Conservation (phyloP, 768 basidiomycete genomes). For the Fomitopsis serialis region DNA sequence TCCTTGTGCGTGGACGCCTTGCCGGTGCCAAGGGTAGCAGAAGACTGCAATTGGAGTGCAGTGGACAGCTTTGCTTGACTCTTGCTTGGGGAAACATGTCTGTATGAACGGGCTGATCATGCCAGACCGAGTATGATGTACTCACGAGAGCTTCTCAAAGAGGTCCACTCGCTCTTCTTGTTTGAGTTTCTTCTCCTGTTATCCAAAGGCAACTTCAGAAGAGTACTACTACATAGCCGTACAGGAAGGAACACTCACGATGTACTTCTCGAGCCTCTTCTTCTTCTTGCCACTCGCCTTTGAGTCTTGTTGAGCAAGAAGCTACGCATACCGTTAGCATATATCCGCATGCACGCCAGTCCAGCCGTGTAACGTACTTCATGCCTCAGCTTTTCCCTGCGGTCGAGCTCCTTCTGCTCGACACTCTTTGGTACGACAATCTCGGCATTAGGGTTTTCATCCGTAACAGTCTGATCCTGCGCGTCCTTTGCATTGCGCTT, state of each 20-base stretch:
- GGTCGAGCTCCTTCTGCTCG: conserved; percentile 56
- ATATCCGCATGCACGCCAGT: conserved; percentile 2
- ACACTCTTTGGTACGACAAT: conserved; percentile 53
- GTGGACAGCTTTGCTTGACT: conserved; percentile 65
- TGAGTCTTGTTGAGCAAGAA: conserved; percentile 47
- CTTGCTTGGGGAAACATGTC: conserved; percentile 44
- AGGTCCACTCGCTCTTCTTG: conserved; percentile 78
- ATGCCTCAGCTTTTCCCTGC: conserved; percentile 51
- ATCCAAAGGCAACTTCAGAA: conserved; percentile 1
- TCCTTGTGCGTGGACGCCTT: conserved; percentile 56
- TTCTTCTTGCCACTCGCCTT: conserved; percentile 83
- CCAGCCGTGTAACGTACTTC: conserved; percentile 39
- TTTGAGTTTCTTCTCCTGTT: conserved; percentile 85
- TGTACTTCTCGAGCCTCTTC: conserved; percentile 88
- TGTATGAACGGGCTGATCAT: conserved; percentile 7
- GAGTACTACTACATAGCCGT: no score
- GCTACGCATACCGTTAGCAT: conserved; percentile 19
- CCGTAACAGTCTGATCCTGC: conserved; percentile 14
- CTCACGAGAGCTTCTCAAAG: conserved; percentile 79
- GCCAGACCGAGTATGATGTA: conserved; percentile 14
- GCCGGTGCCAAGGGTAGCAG: conserved; percentile 80
- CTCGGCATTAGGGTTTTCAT: conserved; percentile 48
- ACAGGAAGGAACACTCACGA: conserved; percentile 40
- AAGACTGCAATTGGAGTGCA: conserved; percentile 63
- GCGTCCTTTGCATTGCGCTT: conserved; percentile 10